phyloP scores from a whole-genome alignment of 306 rosid genomes.

The Datisca glomerata region DNA sequence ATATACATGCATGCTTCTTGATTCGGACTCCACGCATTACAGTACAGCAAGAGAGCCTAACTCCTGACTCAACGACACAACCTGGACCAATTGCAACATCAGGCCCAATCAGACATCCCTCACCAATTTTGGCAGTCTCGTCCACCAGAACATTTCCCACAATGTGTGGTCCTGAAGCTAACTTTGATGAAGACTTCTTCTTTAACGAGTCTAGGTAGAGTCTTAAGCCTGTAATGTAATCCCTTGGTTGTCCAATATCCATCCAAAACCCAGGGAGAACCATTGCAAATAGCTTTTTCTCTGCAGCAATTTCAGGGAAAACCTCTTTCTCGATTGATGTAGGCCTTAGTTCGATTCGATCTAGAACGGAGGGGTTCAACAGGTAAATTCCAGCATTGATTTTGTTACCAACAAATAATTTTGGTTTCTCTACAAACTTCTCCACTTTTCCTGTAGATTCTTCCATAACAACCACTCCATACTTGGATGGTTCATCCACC shows the following conservation, averaged over 20 bases:
- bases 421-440: conserved; percentile 92
- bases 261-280: conserved; percentile 99
- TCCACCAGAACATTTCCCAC: conserved; percentile 90
- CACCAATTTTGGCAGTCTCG: conserved; percentile 77
- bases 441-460: conserved; percentile 85
- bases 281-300: conserved; percentile 80
- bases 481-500: conserved; percentile 99
- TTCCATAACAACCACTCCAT: conserved; percentile 93
- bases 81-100: conserved; percentile 98
- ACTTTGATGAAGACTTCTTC: conserved; percentile 58
- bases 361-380: conserved; percentile 79
- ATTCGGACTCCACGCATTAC: conserved; percentile 86
- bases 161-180: conserved; percentile 63
- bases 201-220: conserved; percentile 75
- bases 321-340: conserved; percentile 99
- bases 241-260: conserved; percentile 99
- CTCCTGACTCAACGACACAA: conserved; percentile 79
- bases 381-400: conserved; percentile 97
- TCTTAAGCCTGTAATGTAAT: conserved; percentile 77
- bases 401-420: conserved; percentile 94
- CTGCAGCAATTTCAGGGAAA: conserved; percentile 84
- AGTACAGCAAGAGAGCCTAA: conserved; percentile 87
- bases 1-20: conserved; percentile 80
- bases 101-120: conserved; percentile 97
- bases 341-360: conserved; percentile 79